Evolutionary conservation across 495 filamentous ascomycete genomes (phyloP).

Genomic region (Neurospora sp.): DNA sequence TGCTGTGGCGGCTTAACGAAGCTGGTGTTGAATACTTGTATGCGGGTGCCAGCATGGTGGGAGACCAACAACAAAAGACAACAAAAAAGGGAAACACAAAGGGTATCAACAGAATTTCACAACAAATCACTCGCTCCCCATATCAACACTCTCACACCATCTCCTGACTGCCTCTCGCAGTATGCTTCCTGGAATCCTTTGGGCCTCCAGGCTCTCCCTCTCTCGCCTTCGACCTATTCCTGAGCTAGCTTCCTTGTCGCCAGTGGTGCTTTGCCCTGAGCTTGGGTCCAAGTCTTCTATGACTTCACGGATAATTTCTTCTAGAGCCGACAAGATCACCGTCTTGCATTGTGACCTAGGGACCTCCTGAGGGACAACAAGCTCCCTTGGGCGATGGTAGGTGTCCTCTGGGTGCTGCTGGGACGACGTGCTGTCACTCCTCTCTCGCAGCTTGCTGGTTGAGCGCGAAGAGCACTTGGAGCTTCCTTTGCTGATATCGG

Average conservation of each 20-base stretch:
- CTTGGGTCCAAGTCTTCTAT: constrained; percentile 18
- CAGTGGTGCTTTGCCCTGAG: constrained; percentile 9
- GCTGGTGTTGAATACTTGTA: neutral
- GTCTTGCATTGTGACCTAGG: constrained; percentile 38
- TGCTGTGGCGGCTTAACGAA: neutral
- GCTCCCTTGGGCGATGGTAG: constrained; percentile 2
- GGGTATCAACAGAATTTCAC: neutral
- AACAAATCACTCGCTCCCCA: constrained; percentile 15
- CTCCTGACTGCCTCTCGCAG: constrained; percentile 31
- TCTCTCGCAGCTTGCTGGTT: constrained; percentile 30
- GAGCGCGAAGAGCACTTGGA: constrained; percentile 32
- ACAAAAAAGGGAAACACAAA: neutral
- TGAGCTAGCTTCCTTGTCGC: constrained; percentile 5
- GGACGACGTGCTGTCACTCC: constrained; percentile 27
- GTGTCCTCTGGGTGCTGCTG: constrained; percentile 1
- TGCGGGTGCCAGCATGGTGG: neutral
- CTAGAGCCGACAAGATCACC: constrained; percentile 35
- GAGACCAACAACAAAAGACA: neutral
- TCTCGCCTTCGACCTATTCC: neutral
- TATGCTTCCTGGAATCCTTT: constrained; percentile 19
- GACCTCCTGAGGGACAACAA: constrained; percentile 20
- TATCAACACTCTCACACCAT: constrained; percentile 36
- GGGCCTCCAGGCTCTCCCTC: constrained; percentile 10
- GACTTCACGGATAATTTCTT: constrained; percentile 38
- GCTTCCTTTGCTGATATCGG: constrained; percentile 30